Evolutionary conservation across 1,284 basidiomycete genomes (phyloP).

Genomic region (Boletus mariae): DNA sequence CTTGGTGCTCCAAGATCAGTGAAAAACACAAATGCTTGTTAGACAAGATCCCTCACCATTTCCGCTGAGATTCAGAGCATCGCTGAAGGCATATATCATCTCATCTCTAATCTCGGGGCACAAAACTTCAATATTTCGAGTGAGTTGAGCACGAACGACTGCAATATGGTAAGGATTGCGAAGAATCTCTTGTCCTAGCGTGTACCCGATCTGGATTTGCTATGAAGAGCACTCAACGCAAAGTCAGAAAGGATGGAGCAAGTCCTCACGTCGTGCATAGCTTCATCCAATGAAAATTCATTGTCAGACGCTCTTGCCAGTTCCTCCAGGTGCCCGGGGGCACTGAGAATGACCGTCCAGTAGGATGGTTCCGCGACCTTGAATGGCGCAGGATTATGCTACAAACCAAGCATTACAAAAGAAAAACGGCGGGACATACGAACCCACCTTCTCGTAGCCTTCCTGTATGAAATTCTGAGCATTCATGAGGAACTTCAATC

Average conservation of each 20-base stretch:
- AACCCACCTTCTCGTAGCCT: slow-evolving; percentile 17
- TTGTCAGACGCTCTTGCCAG: slow-evolving; percentile 38
- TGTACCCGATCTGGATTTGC: slow-evolving; percentile 26
- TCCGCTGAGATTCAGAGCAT: slow-evolving; percentile 14
- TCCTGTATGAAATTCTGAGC: slow-evolving; percentile 12
- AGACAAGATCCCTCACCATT: slow-evolving; percentile 10
- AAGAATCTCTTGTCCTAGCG: slow-evolving; percentile 24
- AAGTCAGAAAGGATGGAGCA: not conserved
- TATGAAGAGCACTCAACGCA: not conserved
- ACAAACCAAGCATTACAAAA: too few relatives aligned
- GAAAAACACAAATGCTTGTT: not conserved
- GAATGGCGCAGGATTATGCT: slow-evolving; percentile 33
- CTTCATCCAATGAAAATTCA: slow-evolving; percentile 36
- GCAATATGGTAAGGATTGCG: slow-evolving; percentile 29
- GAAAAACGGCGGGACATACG: too few relatives aligned
- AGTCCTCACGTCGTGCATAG: slow-evolving; percentile 32
- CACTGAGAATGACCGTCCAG: slow-evolving; percentile 42
- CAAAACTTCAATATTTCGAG: slow-evolving; percentile 27
- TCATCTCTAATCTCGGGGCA: slow-evolving; percentile 34
- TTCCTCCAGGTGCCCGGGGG: slow-evolving; percentile 39
- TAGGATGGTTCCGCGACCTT: slow-evolving; percentile 37
- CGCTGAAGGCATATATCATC: slow-evolving; percentile 28
- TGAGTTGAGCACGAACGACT: slow-evolving; percentile 27
- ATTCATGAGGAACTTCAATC: slow-evolving; percentile 8
- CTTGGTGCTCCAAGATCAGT: slow-evolving; percentile 14